Evolutionary conservation across 2,329 filamentous ascomycete genomes (phyloP).

Genomic region (Fonsecaea pedrosoi): DNA sequence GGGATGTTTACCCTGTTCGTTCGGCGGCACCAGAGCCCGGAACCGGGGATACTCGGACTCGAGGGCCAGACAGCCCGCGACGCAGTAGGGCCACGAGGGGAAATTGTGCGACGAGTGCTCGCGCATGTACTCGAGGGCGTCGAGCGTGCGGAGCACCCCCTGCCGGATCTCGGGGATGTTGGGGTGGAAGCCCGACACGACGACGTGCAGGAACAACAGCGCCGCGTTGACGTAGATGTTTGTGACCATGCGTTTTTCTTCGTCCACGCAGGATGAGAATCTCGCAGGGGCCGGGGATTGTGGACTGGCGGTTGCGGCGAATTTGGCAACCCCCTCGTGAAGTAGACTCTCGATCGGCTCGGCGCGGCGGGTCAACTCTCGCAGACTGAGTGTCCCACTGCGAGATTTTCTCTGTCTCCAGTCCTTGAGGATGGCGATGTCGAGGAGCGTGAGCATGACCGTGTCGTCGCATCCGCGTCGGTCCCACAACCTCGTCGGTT

Average conservation of each 20-base stretch:
- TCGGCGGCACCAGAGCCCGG: not conserved
- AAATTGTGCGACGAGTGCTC: conserved; percentile 18
- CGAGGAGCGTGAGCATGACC: conserved; percentile 20
- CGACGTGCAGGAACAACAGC: conserved; percentile 24
- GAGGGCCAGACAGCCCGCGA: conserved; percentile 28
- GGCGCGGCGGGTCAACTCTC: not conserved
- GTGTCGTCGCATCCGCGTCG: conserved; percentile 16
- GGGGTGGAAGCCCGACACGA: conserved; percentile 24
- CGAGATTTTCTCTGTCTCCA: conserved; percentile 17
- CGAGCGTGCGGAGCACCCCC: conserved; percentile 12
- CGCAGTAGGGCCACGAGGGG: conserved; percentile 31
- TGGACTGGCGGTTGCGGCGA: not conserved
- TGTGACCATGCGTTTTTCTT: conserved; percentile 18
- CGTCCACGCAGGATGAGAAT: not conserved
- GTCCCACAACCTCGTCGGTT: not conserved
- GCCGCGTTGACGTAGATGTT: conserved; percentile 22
- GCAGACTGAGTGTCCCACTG: not conserved
- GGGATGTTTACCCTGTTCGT: conserved; percentile 5
- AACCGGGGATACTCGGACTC: not conserved
- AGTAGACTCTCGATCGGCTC: not conserved
- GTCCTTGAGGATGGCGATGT: conserved; percentile 19
- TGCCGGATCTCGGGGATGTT: conserved; percentile 20
- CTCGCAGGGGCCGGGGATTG: not conserved
- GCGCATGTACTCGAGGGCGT: conserved; percentile 21
- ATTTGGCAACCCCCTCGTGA: not conserved